These are phyloP conservation scores for Hymenochaete sp. DNA, from an alignment of 1,284 basidiomycete genomes.

Conservation along the genomic window DNA sequence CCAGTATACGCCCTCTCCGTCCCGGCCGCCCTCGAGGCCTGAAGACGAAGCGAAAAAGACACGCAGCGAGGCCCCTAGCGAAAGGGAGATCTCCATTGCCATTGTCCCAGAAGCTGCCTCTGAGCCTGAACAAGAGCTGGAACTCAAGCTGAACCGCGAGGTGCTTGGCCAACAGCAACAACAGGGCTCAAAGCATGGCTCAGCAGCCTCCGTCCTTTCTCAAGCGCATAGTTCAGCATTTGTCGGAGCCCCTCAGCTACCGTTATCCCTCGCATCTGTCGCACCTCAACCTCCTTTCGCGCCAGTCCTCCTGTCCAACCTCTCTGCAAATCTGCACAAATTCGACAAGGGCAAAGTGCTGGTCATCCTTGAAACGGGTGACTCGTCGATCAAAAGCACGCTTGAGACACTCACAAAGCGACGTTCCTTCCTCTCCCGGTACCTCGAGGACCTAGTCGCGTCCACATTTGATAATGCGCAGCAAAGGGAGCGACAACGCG, in stretches of 20 bases:
- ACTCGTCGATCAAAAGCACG: constrained; percentile 52
- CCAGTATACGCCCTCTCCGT: no score
- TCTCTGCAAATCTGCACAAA: constrained; percentile 66
- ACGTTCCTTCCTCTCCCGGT: constrained; percentile 53
- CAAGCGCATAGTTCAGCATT: constrained; percentile 2
- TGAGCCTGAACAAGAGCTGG: not conserved
- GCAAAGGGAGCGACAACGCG: constrained; percentile 7
- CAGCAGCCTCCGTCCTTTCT: not conserved
- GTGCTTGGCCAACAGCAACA: not conserved
- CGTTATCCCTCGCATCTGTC: constrained; percentile 12
- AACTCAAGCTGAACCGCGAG: not conserved
- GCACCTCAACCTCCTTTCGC: constrained; percentile 43
- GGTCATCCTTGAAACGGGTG: constrained; percentile 69
- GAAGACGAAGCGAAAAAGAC: no score
- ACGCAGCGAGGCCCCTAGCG: no score
- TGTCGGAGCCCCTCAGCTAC: constrained; percentile 12
- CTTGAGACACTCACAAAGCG: constrained; percentile 57
- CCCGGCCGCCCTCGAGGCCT: no score
- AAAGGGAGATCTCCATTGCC: not conserved
- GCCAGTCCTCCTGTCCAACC: constrained; percentile 49
- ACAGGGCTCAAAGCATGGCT: not conserved
- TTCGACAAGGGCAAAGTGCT: constrained; percentile 67
- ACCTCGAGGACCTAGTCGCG: constrained; percentile 42
- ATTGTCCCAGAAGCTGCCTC: not conserved
- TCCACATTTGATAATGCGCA: constrained; percentile 16